Conservation (phyloP, 768 basidiomycete species). For the Leccinum incarnatum region DNA sequence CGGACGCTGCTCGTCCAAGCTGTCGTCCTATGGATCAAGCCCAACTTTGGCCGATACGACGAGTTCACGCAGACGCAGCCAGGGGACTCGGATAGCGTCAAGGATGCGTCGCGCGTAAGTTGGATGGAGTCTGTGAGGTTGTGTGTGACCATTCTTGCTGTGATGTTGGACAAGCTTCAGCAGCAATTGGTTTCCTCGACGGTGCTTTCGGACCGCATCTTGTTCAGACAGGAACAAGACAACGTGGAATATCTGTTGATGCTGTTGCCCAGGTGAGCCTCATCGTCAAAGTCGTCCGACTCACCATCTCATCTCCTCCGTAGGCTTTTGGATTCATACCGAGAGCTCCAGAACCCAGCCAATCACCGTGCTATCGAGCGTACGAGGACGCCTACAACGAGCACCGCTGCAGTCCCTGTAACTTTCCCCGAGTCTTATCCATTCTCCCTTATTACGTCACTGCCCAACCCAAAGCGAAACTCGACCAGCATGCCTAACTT, state of each 20-base stretch:
- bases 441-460: slow-evolving; percentile 71
- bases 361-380: slow-evolving; percentile 71
- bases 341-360: slow-evolving; percentile 70
- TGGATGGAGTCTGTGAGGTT: slow-evolving; percentile 93
- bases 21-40: slow-evolving; percentile 91
- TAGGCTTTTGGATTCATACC: slow-evolving; percentile 85
- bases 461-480: slow-evolving; percentile 53
- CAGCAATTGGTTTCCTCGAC: slow-evolving; percentile 69
- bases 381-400: slow-evolving; percentile 55
- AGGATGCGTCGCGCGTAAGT: slow-evolving; percentile 72
- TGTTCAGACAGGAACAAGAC: slow-evolving; percentile 80
- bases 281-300: not conserved
- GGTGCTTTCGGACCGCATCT: slow-evolving; percentile 56
- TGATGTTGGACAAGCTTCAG: slow-evolving; percentile 89
- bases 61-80: slow-evolving; percentile 65
- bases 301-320: not conserved
- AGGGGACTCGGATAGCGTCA: slow-evolving; percentile 61
- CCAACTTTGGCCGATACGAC: slow-evolving; percentile 90
- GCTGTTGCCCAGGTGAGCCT: slow-evolving; percentile 74
- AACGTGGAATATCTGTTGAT: slow-evolving; percentile 85
- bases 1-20: slow-evolving; percentile 81
- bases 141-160: slow-evolving; percentile 82
- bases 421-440: slow-evolving; percentile 95
- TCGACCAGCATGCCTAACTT: slow-evolving; percentile 39
- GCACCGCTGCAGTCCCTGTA: slow-evolving; percentile 60